Base-by-base conservation (phyloP, 1,284 basidiomycete species). In the Coniferiporia sulphurascens region DNA sequence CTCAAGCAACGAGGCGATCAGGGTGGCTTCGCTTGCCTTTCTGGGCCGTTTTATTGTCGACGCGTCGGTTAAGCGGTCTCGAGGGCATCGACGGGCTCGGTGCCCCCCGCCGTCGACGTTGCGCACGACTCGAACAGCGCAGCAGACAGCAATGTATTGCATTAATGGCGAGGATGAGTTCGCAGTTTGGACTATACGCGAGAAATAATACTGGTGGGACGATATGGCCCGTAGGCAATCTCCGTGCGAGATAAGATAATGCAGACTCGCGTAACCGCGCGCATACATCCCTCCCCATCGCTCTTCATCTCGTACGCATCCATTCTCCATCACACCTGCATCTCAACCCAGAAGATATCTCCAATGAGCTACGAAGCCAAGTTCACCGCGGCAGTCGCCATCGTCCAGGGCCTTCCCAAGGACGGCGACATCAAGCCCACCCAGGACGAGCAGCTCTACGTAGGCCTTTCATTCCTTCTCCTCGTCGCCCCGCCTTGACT, bases 351-450 rank as follows among this genome's bases (percentile, higher is more conserved):
- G 61, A 62, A 50, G 56, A 22, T 59, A 27, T 27, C 27, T 27
- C 27, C 2, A 64, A 64, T 59, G 66, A 60, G 64, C 67, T 69
- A 74, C 71, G 67, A 84, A 86, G 80, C 85, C 68, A 65, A 85
- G 74, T 93, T 93, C 77, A 78, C 92, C 59, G 90, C 89, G 74
- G 92, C 93, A 64, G 87, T 88, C 59, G 68, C 68, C 45, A 90
- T 93, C 74, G 82, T 89, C 48, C 74, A 81, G 66, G 62, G 65
- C 32, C 86, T 96, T 46, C 93, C 93, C 60, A 85, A 89, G 73
- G 85, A 89, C 61, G 93, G 94, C 8, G 84, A 87, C 34, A 80
- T 93, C 72, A 79, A 93, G 78, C 91, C 92, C 13, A 69, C 78
- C 34, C 77, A 82, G 67, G 87, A 90, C 32, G 86, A 91, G 63